These are phyloP conservation scores for Trichoderma koningii DNA, from an alignment of 2,329 filamentous ascomycete genomes.

Conservation along the genomic window DNA sequence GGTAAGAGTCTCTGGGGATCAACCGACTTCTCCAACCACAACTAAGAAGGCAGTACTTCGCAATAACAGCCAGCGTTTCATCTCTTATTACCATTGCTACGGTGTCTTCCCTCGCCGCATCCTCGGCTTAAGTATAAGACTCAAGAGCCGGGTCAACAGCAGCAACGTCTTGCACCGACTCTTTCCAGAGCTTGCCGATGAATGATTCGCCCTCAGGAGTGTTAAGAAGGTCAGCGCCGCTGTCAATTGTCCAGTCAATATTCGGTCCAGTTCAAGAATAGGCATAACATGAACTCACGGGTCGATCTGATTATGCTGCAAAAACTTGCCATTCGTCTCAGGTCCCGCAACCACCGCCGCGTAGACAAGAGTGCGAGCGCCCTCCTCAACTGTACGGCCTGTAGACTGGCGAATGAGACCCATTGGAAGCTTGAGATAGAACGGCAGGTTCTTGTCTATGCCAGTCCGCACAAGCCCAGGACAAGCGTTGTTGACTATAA, in stretches of 20 bases:
- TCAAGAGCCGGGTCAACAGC: background rate
- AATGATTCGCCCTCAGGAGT: background rate
- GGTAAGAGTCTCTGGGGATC: too few relatives aligned
- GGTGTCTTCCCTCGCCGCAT: too few relatives aligned
- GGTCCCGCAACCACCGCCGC: background rate
- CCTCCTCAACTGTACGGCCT: conserved; percentile 12
- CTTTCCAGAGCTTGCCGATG: conserved; percentile 6
- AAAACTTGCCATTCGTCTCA: conserved; percentile 9
- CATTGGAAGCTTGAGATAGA: conserved; percentile 1
- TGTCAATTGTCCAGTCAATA: background rate
- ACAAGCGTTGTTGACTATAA: conserved; percentile 12
- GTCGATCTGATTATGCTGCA: conserved; percentile 11
- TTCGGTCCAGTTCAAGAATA: too few relatives aligned
- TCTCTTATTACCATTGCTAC: too few relatives aligned
- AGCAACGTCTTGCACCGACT: background rate
- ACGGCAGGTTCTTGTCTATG: conserved; percentile 13
- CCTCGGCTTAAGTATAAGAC: background rate
- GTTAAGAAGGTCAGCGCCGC: conserved; percentile 9
- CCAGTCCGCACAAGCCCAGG: conserved; percentile 17
- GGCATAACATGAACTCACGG: background rate
- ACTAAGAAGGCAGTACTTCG: too few relatives aligned
- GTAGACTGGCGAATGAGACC: background rate
- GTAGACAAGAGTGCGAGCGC: conserved; percentile 9
- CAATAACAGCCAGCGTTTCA: too few relatives aligned
- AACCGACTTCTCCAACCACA: too few relatives aligned